phyloP scores from a whole-genome alignment of 805 yeast species.

The Saccharomyces kudriavzevii region DNA sequence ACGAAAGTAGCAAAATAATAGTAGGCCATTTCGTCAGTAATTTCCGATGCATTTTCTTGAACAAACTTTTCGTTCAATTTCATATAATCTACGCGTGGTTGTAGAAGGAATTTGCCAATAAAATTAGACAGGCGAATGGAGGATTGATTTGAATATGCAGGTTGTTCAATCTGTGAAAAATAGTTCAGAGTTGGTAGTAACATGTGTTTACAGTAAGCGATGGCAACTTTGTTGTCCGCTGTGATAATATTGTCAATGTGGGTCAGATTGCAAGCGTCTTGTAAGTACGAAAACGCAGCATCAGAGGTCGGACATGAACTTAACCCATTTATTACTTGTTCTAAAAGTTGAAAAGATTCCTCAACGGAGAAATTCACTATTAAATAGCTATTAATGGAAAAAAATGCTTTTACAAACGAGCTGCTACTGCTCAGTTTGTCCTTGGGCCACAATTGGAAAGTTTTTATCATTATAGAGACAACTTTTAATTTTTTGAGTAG shows the following conservation, averaged over 20 bases:
- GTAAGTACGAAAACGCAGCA: neutral
- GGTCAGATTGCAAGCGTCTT: constrained; percentile 9
- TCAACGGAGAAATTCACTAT: neutral
- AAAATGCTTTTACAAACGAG: neutral
- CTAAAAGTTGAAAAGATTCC: neutral
- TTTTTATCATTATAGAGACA: constrained; percentile 22
- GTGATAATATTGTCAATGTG: constrained; percentile 13
- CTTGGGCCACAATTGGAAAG: constrained; percentile 9
- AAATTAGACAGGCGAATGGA: constrained; percentile 2
- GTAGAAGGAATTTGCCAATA: constrained; percentile 13
- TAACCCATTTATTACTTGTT: neutral
- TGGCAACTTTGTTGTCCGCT: constrained; percentile 14
- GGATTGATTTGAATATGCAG: neutral
- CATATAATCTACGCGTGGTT: constrained; percentile 8
- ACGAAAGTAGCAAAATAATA: constrained; percentile 17
- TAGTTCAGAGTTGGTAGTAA: constrained; percentile 20
- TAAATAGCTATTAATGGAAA: neutral
- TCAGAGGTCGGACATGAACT: neutral
- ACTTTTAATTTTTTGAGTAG: constrained; percentile 37
- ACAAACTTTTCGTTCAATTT: constrained; percentile 18
- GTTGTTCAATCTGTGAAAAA: constrained; percentile 1
- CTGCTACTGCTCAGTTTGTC: neutral
- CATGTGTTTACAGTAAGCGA: constrained; percentile 14
- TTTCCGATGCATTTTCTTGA: constrained; percentile 3
- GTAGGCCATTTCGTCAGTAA: constrained; percentile 8